Conservation (phyloP, 495 filamentous ascomycete species). For the Annulohypoxylon nitens region DNA sequence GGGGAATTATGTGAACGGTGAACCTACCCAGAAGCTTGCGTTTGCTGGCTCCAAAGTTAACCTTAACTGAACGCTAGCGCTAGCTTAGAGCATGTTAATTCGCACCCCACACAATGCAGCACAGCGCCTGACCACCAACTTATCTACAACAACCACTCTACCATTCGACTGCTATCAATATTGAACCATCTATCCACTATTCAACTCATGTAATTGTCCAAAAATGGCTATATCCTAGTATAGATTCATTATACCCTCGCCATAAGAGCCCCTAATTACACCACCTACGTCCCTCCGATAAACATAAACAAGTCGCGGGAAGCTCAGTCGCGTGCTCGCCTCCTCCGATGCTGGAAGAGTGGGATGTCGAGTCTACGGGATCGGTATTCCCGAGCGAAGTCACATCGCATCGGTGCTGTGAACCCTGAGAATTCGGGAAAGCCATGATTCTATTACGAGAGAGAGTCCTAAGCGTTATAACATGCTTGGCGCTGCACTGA, state of each 20-base stretch:
- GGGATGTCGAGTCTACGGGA: constrained; percentile 15
- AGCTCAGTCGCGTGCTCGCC: constrained; percentile 20
- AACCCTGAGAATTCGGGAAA: constrained; percentile 25
- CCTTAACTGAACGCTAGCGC: constrained; percentile 9
- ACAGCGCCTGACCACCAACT: not conserved
- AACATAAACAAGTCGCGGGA: constrained; percentile 5
- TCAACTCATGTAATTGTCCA: not conserved
- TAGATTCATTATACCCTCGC: not conserved
- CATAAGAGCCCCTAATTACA: constrained; percentile 16
- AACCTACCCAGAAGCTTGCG: not conserved
- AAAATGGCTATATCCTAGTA: not conserved
- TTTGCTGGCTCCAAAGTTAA: constrained; percentile 2
- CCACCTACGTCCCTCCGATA: constrained; percentile 8
- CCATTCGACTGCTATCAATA: no score
- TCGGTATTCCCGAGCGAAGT: constrained; percentile 29
- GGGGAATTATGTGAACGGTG: constrained; percentile 16
- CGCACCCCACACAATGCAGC: not conserved
- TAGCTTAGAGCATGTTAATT: not conserved
- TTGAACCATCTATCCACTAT: not conserved
- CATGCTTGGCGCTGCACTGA: not conserved
- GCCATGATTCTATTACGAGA: constrained; percentile 33
- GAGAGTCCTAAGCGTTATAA: constrained; percentile 17
- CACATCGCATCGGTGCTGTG: constrained; percentile 30
- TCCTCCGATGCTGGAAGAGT: constrained; percentile 12
- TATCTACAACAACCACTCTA: not conserved